These are phyloP conservation scores for Neofusicoccum sp. DNA, from an alignment of 2,329 filamentous ascomycete species.

Conservation along the genomic window DNA sequence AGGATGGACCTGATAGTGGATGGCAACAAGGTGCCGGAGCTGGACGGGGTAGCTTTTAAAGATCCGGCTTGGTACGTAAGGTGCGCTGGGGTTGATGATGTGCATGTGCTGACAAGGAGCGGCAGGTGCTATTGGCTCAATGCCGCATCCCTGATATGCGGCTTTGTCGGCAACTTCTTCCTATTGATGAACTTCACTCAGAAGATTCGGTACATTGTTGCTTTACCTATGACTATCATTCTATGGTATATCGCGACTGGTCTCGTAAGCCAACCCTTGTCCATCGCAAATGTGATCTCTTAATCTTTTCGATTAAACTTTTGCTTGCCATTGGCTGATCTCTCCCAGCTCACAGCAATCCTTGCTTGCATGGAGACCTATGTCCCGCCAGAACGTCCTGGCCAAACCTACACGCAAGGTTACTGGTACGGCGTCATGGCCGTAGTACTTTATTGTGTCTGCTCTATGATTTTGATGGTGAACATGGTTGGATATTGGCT, in stretches of 20 bases:
- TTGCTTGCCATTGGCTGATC: not conserved
- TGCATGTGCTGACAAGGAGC: not conserved
- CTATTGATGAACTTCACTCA: conserved; percentile 85
- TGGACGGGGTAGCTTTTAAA: conserved; percentile 53
- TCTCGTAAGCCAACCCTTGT: conserved; percentile 46
- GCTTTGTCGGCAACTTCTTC: conserved; percentile 75
- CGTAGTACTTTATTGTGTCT: conserved; percentile 74
- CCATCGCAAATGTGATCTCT: not conserved
- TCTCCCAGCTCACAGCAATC: conserved; percentile 59
- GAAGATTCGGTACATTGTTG: conserved; percentile 74
- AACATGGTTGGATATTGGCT: conserved; percentile 77
- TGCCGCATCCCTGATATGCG: conserved; percentile 71
- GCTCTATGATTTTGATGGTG: conserved; percentile 71
- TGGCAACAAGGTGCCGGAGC: conserved; percentile 50
- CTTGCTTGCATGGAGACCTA: conserved; percentile 66
- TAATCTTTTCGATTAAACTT: not conserved
- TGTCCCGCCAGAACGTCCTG: conserved; percentile 46
- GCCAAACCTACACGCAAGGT: conserved; percentile 69
- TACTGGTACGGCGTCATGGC: conserved; percentile 85
- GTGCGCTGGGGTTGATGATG: conserved; percentile 8
- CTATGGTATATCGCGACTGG: conserved; percentile 68
- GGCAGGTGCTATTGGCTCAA: conserved; percentile 70
- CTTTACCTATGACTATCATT: conserved; percentile 78
- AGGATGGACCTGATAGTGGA: conserved; percentile 57
- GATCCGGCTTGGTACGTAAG: conserved; percentile 68